Conservation (phyloP, 768 basidiomycete genomes). For the Boletus vermiculosoides region DNA sequence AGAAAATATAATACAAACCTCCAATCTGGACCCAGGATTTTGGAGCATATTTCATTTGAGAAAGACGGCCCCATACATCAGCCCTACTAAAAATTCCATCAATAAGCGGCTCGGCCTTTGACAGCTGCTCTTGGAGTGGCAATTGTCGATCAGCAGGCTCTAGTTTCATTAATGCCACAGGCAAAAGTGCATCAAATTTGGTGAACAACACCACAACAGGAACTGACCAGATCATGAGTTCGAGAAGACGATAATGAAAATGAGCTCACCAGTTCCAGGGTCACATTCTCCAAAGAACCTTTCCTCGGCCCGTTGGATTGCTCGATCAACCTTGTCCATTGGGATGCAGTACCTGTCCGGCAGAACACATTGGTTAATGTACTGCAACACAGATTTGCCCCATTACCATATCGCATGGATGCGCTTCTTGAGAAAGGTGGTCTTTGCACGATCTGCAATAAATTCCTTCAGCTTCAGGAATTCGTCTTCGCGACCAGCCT, state of each 20-base stretch:
- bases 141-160: not conserved
- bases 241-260: no score
- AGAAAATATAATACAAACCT: not conserved
- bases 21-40: not conserved
- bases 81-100: not conserved
- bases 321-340: slow-evolving; percentile 2
- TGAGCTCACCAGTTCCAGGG: not conserved
- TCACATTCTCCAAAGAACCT: not conserved
- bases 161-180: not conserved
- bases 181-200: slow-evolving; percentile 2
- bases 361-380: not conserved
- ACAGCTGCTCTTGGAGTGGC: not conserved
- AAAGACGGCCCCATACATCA: not conserved
- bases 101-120: not conserved
- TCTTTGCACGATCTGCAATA: slow-evolving; percentile 2
- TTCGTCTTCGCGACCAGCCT: slow-evolving; percentile 4
- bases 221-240: not conserved
- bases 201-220: slow-evolving; percentile 6
- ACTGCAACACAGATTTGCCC: no score
- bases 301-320: not conserved
- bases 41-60: not conserved
- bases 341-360: slow-evolving; percentile 6
- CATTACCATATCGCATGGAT: slow-evolving; percentile 7
- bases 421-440: slow-evolving; percentile 1
- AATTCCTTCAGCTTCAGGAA: slow-evolving; percentile 6